Percentiles rank a stretch among this genome's conserved stretches.
Conservation (phyloP, 495 filamentous ascomycete genomes). For the Saxophila tyrrhenica region DNA sequence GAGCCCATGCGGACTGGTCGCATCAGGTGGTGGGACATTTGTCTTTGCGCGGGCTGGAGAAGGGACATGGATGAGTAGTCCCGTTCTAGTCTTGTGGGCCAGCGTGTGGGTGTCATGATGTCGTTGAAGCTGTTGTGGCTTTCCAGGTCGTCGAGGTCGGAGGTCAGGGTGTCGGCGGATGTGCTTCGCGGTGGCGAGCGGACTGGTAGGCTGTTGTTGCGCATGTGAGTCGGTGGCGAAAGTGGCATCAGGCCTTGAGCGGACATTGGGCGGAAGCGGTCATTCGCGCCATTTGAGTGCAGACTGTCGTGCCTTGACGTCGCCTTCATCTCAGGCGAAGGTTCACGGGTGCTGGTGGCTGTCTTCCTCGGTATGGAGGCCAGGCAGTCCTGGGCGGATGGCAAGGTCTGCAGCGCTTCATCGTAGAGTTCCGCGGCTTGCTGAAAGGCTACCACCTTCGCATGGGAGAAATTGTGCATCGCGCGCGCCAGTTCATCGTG, state of each 20-base stretch:
- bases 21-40: conserved; percentile 3
- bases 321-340: neutral
- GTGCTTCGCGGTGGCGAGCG: conserved; percentile 2
- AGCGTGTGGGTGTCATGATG: conserved; percentile 12
- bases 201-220: neutral
- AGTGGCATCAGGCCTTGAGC: neutral
- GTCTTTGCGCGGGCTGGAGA: conserved; percentile 1
- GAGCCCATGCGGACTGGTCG: conserved; percentile 6
- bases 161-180: conserved; percentile 1
- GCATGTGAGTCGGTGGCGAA: neutral
- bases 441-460: conserved; percentile 8
- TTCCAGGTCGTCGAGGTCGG: conserved; percentile 8
- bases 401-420: neutral
- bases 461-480: conserved; percentile 11
- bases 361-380: neutral
- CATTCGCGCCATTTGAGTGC: neutral
- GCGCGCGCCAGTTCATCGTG: conserved; percentile 15
- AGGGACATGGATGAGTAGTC: conserved; percentile 9
- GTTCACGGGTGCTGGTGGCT: neutral
- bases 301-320: neutral
- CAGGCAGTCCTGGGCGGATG: neutral
- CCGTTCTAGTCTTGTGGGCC: neutral
- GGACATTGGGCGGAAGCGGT: neutral
- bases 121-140: conserved; percentile 16
- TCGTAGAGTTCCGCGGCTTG: conserved; percentile 11